A percentile compares a stretch with the other conserved stretches of the same genome.
Evolutionary conservation across 495 filamentous ascomycete species (phyloP).

Genomic region (Bombardia bombarda): DNA sequence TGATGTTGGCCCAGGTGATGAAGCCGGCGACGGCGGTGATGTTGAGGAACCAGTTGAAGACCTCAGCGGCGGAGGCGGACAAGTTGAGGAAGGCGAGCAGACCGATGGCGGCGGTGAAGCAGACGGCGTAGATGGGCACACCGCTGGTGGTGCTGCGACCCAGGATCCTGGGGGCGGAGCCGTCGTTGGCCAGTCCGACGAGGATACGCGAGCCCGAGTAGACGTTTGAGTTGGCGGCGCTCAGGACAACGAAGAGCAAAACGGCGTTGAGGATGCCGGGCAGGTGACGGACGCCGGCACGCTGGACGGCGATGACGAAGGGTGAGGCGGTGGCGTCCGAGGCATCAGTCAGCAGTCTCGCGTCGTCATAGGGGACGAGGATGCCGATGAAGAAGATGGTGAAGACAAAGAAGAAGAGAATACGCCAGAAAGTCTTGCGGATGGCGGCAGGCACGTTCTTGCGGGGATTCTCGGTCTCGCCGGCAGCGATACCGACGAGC

Average conservation of each 20-base stretch:
- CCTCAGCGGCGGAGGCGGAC: slow-evolving; percentile 34
- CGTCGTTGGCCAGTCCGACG: slow-evolving; percentile 52
- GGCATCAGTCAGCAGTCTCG: slow-evolving; percentile 39
- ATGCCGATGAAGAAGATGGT: slow-evolving; percentile 63
- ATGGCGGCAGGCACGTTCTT: slow-evolving; percentile 47
- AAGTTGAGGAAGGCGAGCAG: slow-evolving; percentile 51
- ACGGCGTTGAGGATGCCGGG: slow-evolving; percentile 67
- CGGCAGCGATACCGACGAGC: slow-evolving; percentile 58
- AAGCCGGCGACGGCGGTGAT: slow-evolving; percentile 60
- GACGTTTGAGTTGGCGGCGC: slow-evolving; percentile 48
- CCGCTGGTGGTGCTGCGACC: slow-evolving; percentile 29
- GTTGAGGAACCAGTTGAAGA: slow-evolving; percentile 53
- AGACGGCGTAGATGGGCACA: slow-evolving; percentile 35
- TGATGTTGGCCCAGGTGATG: slow-evolving; percentile 57
- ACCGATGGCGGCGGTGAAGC: slow-evolving; percentile 32
- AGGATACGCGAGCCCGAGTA: slow-evolving; percentile 59
- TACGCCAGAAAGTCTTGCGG: slow-evolving; percentile 48
- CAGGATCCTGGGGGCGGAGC: slow-evolving; percentile 48
- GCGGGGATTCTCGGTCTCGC: slow-evolving; percentile 54
- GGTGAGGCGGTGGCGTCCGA: slow-evolving; percentile 54
- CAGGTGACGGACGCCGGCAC: slow-evolving; percentile 56
- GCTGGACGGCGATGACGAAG: slow-evolving; percentile 58
- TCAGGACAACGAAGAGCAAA: slow-evolving; percentile 53
- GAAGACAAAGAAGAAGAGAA: slow-evolving; percentile 59
- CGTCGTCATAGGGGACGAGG: slow-evolving; percentile 50